These are phyloP conservation scores for Kodamaea derodonti DNA, from an alignment of 1,139 yeast species.

Conservation along the genomic window DNA sequence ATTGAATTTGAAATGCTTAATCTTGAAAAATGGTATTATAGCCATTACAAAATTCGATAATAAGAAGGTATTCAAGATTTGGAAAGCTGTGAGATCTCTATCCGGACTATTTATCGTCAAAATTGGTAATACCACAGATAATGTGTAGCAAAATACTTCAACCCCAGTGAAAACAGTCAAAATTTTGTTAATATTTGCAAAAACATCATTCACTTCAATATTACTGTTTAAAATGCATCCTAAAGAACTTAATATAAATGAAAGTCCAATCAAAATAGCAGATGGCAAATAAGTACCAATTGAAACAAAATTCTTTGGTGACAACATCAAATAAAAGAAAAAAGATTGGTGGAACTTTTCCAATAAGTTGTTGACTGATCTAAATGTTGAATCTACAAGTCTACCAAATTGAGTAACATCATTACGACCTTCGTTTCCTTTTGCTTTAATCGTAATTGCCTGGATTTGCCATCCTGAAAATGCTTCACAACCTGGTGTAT, in stretches of 20 bases:
- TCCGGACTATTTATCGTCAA: conserved; percentile 14
- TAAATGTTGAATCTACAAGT: conserved; percentile 77
- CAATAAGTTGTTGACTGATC: conserved; percentile 86
- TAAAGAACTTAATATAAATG: conserved; percentile 70
- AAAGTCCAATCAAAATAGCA: conserved; percentile 67
- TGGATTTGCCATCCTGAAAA: conserved; percentile 97
- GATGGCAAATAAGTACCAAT: conserved; percentile 92
- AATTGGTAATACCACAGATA: conserved; percentile 27
- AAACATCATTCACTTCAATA: conserved; percentile 20
- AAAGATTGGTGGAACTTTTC: conserved; percentile 98
- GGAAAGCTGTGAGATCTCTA: conserved; percentile 14
- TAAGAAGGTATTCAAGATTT: conserved; percentile 19
- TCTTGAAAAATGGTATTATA: conserved; percentile 16
- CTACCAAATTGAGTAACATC: conserved; percentile 94
- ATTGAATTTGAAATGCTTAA: conserved; percentile 14
- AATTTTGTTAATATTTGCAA: conserved; percentile 23
- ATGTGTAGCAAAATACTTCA: conserved; percentile 28
- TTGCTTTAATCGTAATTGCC: conserved; percentile 75
- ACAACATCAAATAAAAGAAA: conserved; percentile 81
- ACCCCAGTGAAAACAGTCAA: conserved; percentile 32
- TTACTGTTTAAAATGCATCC: conserved; percentile 51
- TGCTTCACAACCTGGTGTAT: conserved; percentile 74
- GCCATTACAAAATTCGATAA: conserved; percentile 17
- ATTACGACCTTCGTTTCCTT: conserved; percentile 51
- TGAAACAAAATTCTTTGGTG: conserved; percentile 80